Conservation (phyloP, 495 filamentous ascomycete species). For the Neurospora sp. region DNA sequence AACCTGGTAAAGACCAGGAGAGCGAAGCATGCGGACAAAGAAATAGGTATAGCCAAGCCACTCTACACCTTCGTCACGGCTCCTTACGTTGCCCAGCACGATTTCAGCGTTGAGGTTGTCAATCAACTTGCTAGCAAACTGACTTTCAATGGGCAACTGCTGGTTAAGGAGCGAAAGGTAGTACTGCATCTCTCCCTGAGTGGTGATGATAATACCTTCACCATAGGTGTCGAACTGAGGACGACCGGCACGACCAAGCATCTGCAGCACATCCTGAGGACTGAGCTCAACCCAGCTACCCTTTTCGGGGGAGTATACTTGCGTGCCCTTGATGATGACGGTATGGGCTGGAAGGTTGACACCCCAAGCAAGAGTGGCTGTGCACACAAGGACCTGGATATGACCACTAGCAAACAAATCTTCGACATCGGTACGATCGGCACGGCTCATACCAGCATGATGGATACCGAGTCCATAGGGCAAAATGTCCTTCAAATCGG, state of each 20-base stretch:
- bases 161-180: conserved; percentile 94
- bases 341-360: conserved; percentile 92
- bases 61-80: conserved; percentile 87
- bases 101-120: conserved; percentile 98
- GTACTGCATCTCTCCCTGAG: conserved; percentile 88
- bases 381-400: conserved; percentile 93
- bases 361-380: conserved; percentile 92
- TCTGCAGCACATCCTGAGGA: conserved; percentile 95
- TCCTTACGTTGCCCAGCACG: conserved; percentile 90
- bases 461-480: conserved; percentile 98
- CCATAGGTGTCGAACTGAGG: conserved; percentile 97
- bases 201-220: conserved; percentile 97
- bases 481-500: conserved; percentile 86
- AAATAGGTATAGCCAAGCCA: conserved; percentile 99
- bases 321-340: conserved; percentile 94
- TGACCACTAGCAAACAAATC: conserved; percentile 84
- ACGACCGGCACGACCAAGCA: conserved; percentile 93
- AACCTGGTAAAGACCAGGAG: conserved; percentile 90
- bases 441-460: conserved; percentile 90
- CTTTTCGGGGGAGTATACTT: conserved; percentile 97
- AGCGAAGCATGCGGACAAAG: conserved; percentile 95
- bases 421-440: conserved; percentile 88
- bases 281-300: conserved; percentile 97
- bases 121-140: conserved; percentile 83
- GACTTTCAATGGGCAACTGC: conserved; percentile 94